Evolutionary conservation across 2,329 filamentous ascomycete genomes (phyloP), one percentile per base, ranked within the genome.

Genomic region (Esteya vermicola): DNA sequence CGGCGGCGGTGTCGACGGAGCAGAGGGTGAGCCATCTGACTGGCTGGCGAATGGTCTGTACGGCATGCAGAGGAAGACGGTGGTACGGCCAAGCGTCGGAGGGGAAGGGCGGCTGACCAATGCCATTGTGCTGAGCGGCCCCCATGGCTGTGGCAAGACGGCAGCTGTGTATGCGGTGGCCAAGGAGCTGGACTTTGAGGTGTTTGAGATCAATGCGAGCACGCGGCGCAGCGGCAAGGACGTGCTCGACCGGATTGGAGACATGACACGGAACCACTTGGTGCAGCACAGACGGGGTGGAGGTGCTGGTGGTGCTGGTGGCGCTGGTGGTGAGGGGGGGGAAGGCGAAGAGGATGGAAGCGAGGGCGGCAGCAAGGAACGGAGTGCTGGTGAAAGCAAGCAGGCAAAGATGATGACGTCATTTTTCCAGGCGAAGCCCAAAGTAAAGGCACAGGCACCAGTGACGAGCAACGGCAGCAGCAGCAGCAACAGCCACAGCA

Each of bases 261-360:
- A 98, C 58, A 96, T 98, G 89, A 91, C 86, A 4, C 79, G 80
- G 45, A 96, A 98, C 51, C 91, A 98, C 57, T 70, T 94, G 2
- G 89, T 98, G 18, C 67, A 68, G 40, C 65, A 63, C 36, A 35
- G 26, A 16, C 28, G 18, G 20, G 28, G 18, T 14, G 19, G 23
- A 18, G 20, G 16, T 2, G 22, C 16, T 27, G 18, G n/a, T 12
- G 13, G 4, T 12, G 36, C 22, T 10, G 31, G 21, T 2, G 42
- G 14, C 19, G 34, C 42, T 9, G 41, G 39, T 12, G 43, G 42
- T 4, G 38, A 38, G 6, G 41, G 37, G 5, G 34, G 23, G 14
- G 41, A 45, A 33, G 2, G 14, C 4, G n/a, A 21, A 16, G 36
- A 16, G 4, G 14, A 27, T 7, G 25, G 10, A 3, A 30, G 18